A percentile compares a stretch with the other conserved stretches of the same genome.
phyloP scores from a whole-genome alignment of 2,329 filamentous ascomycete genomes.

The Chaetomiaceae sp. region DNA sequence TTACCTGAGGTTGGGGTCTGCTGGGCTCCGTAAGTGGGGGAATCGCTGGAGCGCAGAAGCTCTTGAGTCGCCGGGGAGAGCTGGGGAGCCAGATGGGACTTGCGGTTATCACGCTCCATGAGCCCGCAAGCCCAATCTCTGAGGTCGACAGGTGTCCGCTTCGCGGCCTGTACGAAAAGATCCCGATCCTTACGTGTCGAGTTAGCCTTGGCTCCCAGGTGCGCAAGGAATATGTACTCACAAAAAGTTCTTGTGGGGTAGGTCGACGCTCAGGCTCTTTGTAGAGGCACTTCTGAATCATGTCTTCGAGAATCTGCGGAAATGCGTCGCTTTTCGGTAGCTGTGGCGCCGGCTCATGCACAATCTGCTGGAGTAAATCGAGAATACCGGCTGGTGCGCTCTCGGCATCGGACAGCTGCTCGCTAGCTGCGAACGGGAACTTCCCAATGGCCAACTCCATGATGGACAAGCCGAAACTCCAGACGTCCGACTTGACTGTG shows the following conservation, averaged over 20 bases:
- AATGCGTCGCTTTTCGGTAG: constrained; percentile 97
- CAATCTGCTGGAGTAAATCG: constrained; percentile 93
- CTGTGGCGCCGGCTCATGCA: constrained; percentile 88
- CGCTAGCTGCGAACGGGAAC: constrained; percentile 82
- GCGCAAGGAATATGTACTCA: constrained; percentile 41
- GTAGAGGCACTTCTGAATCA: constrained; percentile 91
- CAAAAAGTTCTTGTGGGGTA: constrained; percentile 88
- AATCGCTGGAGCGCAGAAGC: constrained; percentile 60
- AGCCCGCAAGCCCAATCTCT: constrained; percentile 89
- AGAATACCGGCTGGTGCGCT: constrained; percentile 89
- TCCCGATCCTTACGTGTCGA: constrained; percentile 64
- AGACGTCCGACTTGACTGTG: constrained; percentile 96
- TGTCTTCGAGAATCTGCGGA: constrained; percentile 88
- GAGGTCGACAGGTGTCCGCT: constrained; percentile 90
- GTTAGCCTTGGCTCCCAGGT: constrained; percentile 21
- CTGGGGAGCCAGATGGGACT: constrained; percentile 82
- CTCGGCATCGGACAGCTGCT: constrained; percentile 64
- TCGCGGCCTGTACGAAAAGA: constrained; percentile 90
- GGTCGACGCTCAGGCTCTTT: constrained; percentile 86
- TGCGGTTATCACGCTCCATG: constrained; percentile 93
- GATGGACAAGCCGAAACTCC: constrained; percentile 91
- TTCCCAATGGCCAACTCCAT: constrained; percentile 98
- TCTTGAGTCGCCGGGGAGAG: constrained; percentile 73
- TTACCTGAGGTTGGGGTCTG: constrained; percentile 65
- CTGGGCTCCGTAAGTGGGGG: constrained; percentile 46